Percentiles rank a stretch among this genome's conserved stretches.
Conservation (phyloP, 768 basidiomycete genomes). For the Hericium alpestre region DNA sequence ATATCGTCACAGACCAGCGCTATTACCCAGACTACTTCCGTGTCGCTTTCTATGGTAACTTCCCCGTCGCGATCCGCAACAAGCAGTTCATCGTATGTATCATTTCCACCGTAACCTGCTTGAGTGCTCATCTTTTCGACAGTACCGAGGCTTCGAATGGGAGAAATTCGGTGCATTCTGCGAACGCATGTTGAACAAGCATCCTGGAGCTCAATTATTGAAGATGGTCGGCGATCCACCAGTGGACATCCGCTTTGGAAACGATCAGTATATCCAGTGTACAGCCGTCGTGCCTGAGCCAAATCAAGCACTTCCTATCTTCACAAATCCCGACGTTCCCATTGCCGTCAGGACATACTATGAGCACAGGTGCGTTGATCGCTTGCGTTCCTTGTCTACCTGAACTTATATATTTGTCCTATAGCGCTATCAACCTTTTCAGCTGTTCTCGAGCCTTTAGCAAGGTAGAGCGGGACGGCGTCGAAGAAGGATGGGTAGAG, state of each 20-base stretch:
- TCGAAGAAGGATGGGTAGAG: conserved; percentile 76
- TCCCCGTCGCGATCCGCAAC: conserved; percentile 73
- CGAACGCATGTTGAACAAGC: conserved; percentile 86
- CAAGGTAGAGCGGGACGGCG: conserved; percentile 52
- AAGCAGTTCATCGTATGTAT: conserved; percentile 80
- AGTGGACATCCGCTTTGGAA: conserved; percentile 69
- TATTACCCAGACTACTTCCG: conserved; percentile 91
- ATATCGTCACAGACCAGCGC: conserved; percentile 72
- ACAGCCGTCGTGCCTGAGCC: conserved; percentile 80
- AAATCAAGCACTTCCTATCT: conserved; percentile 63
- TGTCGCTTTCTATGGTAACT: conserved; percentile 88
- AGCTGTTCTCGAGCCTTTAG: conserved; percentile 62
- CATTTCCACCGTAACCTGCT: neutral
- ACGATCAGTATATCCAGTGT: conserved; percentile 82
- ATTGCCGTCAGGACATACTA: conserved; percentile 75
- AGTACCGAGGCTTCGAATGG: conserved; percentile 95
- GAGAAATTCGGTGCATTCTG: conserved; percentile 86
- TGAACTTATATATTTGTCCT: neutral
- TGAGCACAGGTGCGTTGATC: conserved; percentile 56
- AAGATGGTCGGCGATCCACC: conserved; percentile 67
- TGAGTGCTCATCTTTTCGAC: conserved; percentile 1
- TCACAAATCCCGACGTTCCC: conserved; percentile 78
- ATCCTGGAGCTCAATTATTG: conserved; percentile 73
- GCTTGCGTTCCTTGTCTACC: neutral
- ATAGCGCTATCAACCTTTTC: conserved; percentile 75